Evolutionary conservation across 2,329 filamentous ascomycete species (phyloP).

Genomic region (Xylogone sp.): DNA sequence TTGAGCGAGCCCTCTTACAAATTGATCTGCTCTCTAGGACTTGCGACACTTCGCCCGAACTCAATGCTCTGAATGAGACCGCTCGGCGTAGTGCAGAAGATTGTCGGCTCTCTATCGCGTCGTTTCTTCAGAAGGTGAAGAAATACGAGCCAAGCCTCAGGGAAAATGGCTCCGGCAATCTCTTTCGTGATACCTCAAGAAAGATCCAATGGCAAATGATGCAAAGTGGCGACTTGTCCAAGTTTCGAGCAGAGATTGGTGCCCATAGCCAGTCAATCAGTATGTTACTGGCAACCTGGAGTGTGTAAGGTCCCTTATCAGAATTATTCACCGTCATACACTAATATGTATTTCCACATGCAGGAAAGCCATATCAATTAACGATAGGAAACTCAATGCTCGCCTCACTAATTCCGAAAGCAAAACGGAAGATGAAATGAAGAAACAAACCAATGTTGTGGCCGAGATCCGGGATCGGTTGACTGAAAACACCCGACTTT

Average conservation of each 20-base stretch:
- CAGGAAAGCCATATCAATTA: no score
- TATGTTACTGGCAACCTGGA: conserved; percentile 11
- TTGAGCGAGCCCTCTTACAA: conserved; percentile 14
- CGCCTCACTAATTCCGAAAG: no score
- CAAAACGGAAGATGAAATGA: no score
- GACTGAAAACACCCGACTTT: no score
- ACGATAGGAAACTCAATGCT: no score
- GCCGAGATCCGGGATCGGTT: no score
- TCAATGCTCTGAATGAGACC: conserved; percentile 10
- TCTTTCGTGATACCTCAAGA: conserved; percentile 5
- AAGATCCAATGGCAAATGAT: conserved; percentile 15
- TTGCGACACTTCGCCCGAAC: conserved; percentile 1
- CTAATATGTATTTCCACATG: no score
- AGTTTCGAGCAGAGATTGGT: conserved; percentile 11
- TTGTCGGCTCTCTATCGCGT: conserved; percentile 3
- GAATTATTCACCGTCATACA: no score
- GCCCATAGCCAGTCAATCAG: conserved; percentile 12
- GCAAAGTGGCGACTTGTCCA: conserved; percentile 12
- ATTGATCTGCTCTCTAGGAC: conserved; percentile 7
- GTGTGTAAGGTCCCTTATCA: no score
- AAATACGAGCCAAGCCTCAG: conserved; percentile 7
- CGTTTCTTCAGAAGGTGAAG: conserved; percentile 9
- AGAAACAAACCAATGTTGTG: no score
- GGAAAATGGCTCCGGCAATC: conserved; percentile 13
- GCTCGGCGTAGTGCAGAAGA: conserved; percentile 7